A percentile compares a stretch with the other conserved stretches of the same genome.
Conservation (phyloP, 805 yeast species). For the Barnettozyma pratensis region DNA sequence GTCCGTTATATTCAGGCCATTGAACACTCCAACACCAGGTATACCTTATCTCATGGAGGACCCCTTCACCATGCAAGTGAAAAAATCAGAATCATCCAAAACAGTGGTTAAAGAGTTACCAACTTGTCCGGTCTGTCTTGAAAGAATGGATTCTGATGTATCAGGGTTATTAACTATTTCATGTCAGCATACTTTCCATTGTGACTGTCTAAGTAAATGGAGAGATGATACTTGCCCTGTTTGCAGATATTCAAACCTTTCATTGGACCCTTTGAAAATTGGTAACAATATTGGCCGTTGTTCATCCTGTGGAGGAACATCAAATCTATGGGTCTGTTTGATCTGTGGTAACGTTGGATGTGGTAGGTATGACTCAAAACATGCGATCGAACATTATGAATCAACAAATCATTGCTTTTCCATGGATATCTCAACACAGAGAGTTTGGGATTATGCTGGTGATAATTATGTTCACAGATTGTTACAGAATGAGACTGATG, state of each 20-base stretch:
- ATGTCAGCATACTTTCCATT: constrained; percentile 91
- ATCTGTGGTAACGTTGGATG: constrained; percentile 93
- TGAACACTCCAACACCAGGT: constrained; percentile 25
- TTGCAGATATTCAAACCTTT: constrained; percentile 66
- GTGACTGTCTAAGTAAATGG: constrained; percentile 85
- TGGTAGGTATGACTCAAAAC: constrained; percentile 80
- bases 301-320: constrained; percentile 48
- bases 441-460: constrained; percentile 94
- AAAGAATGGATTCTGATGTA: constrained; percentile 73
- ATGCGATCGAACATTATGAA: constrained; percentile 78
- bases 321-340: constrained; percentile 82
- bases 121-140: constrained; percentile 90
- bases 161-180: constrained; percentile 85
- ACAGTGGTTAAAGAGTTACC: constrained; percentile 59
- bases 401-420: constrained; percentile 82
- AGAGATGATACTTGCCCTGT: constrained; percentile 88
- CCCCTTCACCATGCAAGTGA: constrained; percentile 51
- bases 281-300: constrained; percentile 31
- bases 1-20: constrained; percentile 23
- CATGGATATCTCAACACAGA: constrained; percentile 76
- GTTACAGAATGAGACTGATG: constrained; percentile 81
- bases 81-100: constrained; percentile 17
- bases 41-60: constrained; percentile 70
- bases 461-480: constrained; percentile 86
- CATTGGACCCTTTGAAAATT: constrained; percentile 22